These are phyloP conservation scores for Colletotrichum truncatum DNA, from an alignment of 2,329 filamentous ascomycete species.

Conservation along the genomic window DNA sequence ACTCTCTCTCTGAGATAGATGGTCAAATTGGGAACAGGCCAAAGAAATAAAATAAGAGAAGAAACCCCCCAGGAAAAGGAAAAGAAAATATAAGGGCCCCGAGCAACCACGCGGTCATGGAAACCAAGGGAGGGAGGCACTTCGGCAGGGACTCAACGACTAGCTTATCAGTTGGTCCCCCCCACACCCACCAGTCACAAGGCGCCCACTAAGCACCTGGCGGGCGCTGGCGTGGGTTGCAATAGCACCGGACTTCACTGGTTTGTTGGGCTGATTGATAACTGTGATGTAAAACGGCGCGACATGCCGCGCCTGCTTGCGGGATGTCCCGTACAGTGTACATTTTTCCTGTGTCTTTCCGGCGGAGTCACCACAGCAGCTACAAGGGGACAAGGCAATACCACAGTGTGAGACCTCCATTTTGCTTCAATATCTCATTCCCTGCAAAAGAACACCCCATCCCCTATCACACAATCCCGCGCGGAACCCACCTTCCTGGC, in stretches of 20 bases:
- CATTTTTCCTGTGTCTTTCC: not conserved
- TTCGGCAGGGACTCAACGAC: too few relatives aligned
- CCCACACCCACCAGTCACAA: slow-evolving; percentile 25
- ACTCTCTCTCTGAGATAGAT: too few relatives aligned
- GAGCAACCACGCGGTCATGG: not conserved
- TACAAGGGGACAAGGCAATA: too few relatives aligned
- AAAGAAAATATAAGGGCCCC: not conserved
- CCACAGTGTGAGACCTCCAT: not conserved
- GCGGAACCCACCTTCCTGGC: slow-evolving; percentile 5
- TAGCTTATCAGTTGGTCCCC: slow-evolving; percentile 22
- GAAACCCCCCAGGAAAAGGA: not conserved
- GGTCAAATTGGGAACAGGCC: too few relatives aligned
- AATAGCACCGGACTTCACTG: not conserved
- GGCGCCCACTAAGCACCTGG: not conserved
- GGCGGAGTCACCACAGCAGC: too few relatives aligned
- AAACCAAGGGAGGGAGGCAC: not conserved
- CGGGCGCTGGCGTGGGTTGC: slow-evolving; percentile 17
- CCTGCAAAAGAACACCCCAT: not conserved
- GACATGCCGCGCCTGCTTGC: not conserved
- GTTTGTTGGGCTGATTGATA: slow-evolving; percentile 25
- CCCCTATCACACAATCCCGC: slow-evolving; percentile 1
- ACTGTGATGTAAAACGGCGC: slow-evolving; percentile 19
- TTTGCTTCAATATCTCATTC: not conserved
- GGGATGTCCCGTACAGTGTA: not conserved
- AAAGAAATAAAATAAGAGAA: too few relatives aligned